These are phyloP conservation scores for Rhynchospora pubera DNA, from an alignment of 176 grass and related monocot genomes.

Conservation along the genomic window DNA sequence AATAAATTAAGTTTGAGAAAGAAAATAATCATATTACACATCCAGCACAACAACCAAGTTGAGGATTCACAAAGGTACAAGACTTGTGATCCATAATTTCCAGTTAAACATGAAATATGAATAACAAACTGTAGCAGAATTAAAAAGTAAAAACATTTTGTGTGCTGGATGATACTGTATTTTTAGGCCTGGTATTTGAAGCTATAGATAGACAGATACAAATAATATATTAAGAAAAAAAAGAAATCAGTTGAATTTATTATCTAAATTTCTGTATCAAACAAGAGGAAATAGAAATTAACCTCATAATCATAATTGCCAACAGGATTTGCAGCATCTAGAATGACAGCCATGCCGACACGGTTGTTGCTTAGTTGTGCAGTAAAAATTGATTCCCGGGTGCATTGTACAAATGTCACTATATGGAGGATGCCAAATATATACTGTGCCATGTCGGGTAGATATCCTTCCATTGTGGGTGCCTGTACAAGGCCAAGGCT, in stretches of 20 bases:
- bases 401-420: slow-evolving; percentile 65
- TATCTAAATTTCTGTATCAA: not conserved
- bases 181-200: not conserved
- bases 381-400: slow-evolving; percentile 79
- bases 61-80: not conserved
- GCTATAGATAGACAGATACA: not conserved
- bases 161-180: not conserved
- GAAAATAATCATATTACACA: too few species aligned
- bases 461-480: slow-evolving; percentile 64
- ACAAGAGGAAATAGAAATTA: slow-evolving; percentile 24
- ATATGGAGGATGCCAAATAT: slow-evolving; percentile 94
- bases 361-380: slow-evolving; percentile 78
- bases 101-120: not conserved
- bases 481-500: slow-evolving; percentile 36
- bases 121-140: not conserved
- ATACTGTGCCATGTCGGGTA: slow-evolving; percentile 88
- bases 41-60: too few species aligned
- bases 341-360: slow-evolving; percentile 67
- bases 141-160: not conserved
- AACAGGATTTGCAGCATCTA: slow-evolving; percentile 70
- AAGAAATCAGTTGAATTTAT: not conserved
- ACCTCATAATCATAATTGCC: slow-evolving; percentile 92
- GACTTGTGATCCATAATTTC: not conserved
- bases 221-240: not conserved
- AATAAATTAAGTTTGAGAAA: not conserved